Evolutionary conservation across 192 early-diverging fungal species (phyloP).

Genomic region (Entophlyctis luteolus): DNA sequence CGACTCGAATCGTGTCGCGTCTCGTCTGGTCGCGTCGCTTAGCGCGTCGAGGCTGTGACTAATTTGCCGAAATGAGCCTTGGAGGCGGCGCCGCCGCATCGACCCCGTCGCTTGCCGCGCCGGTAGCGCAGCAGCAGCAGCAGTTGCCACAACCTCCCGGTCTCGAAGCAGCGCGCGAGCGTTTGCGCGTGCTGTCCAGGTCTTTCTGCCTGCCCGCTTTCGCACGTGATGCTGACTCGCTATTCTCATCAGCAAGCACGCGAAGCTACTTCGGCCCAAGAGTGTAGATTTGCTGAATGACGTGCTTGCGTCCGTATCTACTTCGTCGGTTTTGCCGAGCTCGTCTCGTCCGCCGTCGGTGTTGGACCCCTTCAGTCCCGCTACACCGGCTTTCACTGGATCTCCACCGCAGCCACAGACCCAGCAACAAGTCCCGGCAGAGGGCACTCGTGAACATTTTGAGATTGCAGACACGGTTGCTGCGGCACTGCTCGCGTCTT

Average conservation of each 20-base stretch:
- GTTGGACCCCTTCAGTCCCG: not conserved
- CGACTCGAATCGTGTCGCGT: no score
- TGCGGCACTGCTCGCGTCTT: not conserved
- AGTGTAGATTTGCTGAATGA: slow-evolving; percentile 10
- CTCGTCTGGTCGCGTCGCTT: no score
- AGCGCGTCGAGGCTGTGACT: no score
- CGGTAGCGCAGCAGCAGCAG: not conserved
- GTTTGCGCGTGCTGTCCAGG: not conserved
- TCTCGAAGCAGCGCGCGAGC: not conserved
- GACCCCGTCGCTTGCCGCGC: no score
- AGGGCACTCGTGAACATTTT: not conserved
- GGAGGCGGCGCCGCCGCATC: no score
- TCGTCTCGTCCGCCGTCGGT: not conserved
- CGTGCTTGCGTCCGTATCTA: slow-evolving; percentile 9
- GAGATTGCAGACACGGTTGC: not conserved
- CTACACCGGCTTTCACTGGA: not conserved
- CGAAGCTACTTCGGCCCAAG: slow-evolving; percentile 3
- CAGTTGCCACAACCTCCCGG: not conserved
- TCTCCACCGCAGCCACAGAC: not conserved
- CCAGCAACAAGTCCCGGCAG: not conserved
- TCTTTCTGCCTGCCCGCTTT: not conserved
- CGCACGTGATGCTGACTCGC: not conserved
- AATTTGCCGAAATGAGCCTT: no score
- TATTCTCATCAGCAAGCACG: not conserved
- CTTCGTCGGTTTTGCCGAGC: not conserved